phyloP scores from a whole-genome alignment of 192 early-diverging fungal species.

The Umbelopsis sp. region DNA sequence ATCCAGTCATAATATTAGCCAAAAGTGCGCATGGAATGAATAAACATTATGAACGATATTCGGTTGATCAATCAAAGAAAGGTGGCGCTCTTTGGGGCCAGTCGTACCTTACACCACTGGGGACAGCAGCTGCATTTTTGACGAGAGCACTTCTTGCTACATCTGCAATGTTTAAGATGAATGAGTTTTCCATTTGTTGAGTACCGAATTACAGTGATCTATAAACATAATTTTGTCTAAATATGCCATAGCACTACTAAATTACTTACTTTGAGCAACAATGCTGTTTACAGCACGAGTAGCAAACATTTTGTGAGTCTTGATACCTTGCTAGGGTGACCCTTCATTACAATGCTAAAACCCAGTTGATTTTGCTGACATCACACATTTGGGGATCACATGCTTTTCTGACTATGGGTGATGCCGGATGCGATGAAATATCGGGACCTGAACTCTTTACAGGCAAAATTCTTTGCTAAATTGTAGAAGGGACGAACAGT shows the following conservation, averaged over 20 bases:
- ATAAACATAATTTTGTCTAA: not conserved
- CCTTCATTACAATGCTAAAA: not conserved
- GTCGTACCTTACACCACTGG: conserved; percentile 32
- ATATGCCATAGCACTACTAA: not conserved
- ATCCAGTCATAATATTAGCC: not conserved
- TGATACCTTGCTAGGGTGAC: not conserved
- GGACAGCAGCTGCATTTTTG: conserved; percentile 33
- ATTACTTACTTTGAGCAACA: conserved; percentile 25
- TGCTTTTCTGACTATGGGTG: not conserved
- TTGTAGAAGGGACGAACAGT: too few relatives aligned
- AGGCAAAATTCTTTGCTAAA: too few relatives aligned
- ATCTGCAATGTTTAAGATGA: not conserved
- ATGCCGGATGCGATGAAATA: too few relatives aligned
- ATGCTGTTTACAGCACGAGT: conserved; percentile 26
- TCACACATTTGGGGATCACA: conserved; percentile 12
- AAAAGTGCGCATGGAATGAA: not conserved
- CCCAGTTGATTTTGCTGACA: conserved; percentile 17
- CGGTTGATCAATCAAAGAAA: not conserved
- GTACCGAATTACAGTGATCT: not conserved
- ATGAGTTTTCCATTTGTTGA: not conserved
- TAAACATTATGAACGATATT: not conserved
- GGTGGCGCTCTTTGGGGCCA: not conserved
- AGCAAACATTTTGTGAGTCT: conserved; percentile 23
- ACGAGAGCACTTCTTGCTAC: conserved; percentile 22
- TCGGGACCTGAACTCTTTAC: too few relatives aligned